These are phyloP conservation scores for Rhizophlyctis rosea DNA, from an alignment of 192 early-diverging fungal genomes.

Conservation along the genomic window DNA sequence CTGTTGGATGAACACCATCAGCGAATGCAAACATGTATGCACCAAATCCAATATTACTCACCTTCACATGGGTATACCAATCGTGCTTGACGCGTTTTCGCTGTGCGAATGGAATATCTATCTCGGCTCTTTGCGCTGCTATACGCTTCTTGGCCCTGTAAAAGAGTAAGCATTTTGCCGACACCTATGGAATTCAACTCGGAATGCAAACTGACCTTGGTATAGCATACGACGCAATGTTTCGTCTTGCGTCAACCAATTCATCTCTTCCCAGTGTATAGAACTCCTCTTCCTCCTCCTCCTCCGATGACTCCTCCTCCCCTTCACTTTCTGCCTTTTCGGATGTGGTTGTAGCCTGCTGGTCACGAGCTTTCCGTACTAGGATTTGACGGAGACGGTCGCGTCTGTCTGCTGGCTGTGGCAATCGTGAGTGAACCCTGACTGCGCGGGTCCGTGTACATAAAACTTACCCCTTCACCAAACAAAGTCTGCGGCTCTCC, in stretches of 20 bases:
- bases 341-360: no score
- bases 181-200: not conserved
- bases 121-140: constrained; percentile 61
- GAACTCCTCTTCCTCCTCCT: constrained; percentile 54
- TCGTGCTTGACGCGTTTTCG: constrained; percentile 73
- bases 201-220: constrained; percentile 41
- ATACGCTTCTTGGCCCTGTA: constrained; percentile 65
- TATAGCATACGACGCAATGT: constrained; percentile 73
- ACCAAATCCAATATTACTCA: constrained; percentile 19
- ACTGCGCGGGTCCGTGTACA: not conserved
- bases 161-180: not conserved
- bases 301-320: constrained; percentile 57
- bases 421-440: not conserved
- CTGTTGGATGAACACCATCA: not conserved
- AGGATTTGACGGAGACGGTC: constrained; percentile 75
- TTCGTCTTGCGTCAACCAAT: constrained; percentile 64
- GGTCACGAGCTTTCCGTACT: constrained; percentile 48
- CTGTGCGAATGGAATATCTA: constrained; percentile 58
- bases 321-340: constrained; percentile 39
- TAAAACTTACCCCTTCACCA: constrained; percentile 78
- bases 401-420: constrained; percentile 71
- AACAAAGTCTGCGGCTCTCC: constrained; percentile 89
- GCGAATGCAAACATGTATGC: not conserved
- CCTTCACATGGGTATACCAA: constrained; percentile 67
- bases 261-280: constrained; percentile 70